phyloP scores from a whole-genome alignment of 2,329 filamentous ascomycete genomes.

The Xenoacremonium recifei region DNA sequence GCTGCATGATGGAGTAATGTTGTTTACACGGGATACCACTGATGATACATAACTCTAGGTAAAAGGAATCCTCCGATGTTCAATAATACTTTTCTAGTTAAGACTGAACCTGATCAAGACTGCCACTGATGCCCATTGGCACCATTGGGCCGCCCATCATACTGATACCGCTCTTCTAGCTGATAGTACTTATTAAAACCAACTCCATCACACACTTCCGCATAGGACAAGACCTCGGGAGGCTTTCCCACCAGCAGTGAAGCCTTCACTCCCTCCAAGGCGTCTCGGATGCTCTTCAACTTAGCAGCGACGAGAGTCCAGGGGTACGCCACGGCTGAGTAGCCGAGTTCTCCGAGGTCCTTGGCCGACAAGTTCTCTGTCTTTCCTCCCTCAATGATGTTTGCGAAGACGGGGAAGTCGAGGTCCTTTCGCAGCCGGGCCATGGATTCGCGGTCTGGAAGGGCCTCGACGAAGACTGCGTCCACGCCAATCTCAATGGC shows the following conservation, averaged over 20 bases:
- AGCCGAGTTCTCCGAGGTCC: constrained; percentile 36
- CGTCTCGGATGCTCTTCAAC: constrained; percentile 37
- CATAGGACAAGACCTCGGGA: constrained; percentile 40
- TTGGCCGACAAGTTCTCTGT: constrained; percentile 34
- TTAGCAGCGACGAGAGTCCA: constrained; percentile 44
- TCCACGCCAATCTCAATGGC: constrained; percentile 44
- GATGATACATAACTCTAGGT: too few species aligned
- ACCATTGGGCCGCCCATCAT: constrained; percentile 14
- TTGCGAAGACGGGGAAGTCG: constrained; percentile 39
- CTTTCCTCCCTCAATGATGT: constrained; percentile 35
- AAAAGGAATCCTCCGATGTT: too few species aligned
- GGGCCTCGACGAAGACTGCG: constrained; percentile 41
- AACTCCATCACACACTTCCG: constrained; percentile 44
- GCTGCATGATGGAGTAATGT: too few species aligned
- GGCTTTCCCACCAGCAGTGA: constrained; percentile 41
- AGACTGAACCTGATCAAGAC: too few species aligned
- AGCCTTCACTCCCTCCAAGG: constrained; percentile 38
- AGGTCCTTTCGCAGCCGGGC: constrained; percentile 34
- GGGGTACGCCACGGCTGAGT: constrained; percentile 41
- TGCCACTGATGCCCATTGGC: constrained; percentile 15
- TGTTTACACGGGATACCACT: too few species aligned
- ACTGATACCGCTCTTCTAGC: constrained; percentile 19
- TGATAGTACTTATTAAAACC: constrained; percentile 42
- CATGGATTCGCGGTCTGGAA: constrained; percentile 44
- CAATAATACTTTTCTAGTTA: too few species aligned